These are phyloP conservation scores for Diutina catenulata DNA, from an alignment of 1,139 yeast species.

Conservation along the genomic window DNA sequence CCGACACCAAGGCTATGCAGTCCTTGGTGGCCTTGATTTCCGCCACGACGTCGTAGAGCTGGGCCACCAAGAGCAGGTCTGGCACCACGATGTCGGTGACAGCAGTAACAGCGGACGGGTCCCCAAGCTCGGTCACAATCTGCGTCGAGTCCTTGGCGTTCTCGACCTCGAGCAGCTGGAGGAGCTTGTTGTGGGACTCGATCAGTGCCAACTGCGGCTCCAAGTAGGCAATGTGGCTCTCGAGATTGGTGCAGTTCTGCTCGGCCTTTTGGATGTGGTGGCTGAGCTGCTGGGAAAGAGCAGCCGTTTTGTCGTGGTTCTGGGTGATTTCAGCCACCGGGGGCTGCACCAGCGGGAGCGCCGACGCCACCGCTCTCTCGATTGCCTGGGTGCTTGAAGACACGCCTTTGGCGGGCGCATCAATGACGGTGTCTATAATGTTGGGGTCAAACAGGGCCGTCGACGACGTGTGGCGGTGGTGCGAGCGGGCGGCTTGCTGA, in stretches of 20 bases:
- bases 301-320: background rate
- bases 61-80: conserved; percentile 29
- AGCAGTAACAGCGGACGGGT: background rate
- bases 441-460: background rate
- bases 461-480: background rate
- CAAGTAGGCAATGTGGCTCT: conserved; percentile 23
- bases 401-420: background rate
- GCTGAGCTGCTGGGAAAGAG: conserved; percentile 21
- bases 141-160: background rate
- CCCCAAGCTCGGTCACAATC: background rate
- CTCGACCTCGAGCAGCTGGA: conserved; percentile 8
- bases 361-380: background rate
- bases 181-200: conserved; percentile 15
- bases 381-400: background rate
- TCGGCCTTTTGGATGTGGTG: conserved; percentile 28
- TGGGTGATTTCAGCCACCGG: background rate
- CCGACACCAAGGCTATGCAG: conserved; percentile 44
- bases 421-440: background rate
- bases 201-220: conserved; percentile 19
- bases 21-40: conserved; percentile 65
- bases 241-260: conserved; percentile 23
- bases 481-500: background rate
- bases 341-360: background rate
- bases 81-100: conserved; percentile 29
- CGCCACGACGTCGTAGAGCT: conserved; percentile 53